These are phyloP conservation scores for Carallia pectinifolia DNA, from an alignment of 345 rosid species.

Conservation along the genomic window DNA sequence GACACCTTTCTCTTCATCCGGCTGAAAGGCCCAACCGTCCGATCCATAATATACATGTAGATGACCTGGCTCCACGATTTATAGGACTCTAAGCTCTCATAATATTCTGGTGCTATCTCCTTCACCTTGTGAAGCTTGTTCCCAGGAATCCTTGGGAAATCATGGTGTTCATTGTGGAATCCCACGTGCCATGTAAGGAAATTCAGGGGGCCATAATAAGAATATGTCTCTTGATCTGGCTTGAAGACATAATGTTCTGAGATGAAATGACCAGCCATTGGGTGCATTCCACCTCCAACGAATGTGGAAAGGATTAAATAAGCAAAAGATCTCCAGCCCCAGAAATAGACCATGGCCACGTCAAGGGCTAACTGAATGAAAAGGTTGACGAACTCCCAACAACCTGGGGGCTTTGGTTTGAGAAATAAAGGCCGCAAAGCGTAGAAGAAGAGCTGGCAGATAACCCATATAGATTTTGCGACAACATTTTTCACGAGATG, in stretches of 20 bases:
- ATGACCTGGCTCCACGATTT: conserved; percentile 90
- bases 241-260: conserved; percentile 87
- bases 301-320: conserved; percentile 82
- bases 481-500: conserved; percentile 49
- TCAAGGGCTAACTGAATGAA: conserved; percentile 54
- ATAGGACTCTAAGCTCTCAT: conserved; percentile 56
- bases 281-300: conserved; percentile 94
- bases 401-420: conserved; percentile 85
- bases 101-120: conserved; percentile 77
- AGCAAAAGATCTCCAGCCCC: conserved; percentile 70
- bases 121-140: conserved; percentile 78
- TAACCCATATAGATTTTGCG: conserved; percentile 69
- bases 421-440: conserved; percentile 77
- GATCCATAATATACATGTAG: conserved; percentile 72
- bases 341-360: conserved; percentile 47
- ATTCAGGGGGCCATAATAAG: conserved; percentile 84
- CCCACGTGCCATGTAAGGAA: conserved; percentile 78
- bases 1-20: conserved; percentile 75
- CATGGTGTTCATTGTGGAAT: conserved; percentile 91
- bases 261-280: conserved; percentile 88
- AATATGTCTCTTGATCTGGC: conserved; percentile 81
- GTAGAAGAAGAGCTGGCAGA: conserved; percentile 82
- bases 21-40: conserved; percentile 67
- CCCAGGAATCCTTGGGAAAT: conserved; percentile 86
- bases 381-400: conserved; percentile 71